A percentile compares a stretch with the other conserved stretches of the same genome.
Evolutionary conservation across 306 rosid species (phyloP).

Genomic region (Cucumis cinereus): DNA sequence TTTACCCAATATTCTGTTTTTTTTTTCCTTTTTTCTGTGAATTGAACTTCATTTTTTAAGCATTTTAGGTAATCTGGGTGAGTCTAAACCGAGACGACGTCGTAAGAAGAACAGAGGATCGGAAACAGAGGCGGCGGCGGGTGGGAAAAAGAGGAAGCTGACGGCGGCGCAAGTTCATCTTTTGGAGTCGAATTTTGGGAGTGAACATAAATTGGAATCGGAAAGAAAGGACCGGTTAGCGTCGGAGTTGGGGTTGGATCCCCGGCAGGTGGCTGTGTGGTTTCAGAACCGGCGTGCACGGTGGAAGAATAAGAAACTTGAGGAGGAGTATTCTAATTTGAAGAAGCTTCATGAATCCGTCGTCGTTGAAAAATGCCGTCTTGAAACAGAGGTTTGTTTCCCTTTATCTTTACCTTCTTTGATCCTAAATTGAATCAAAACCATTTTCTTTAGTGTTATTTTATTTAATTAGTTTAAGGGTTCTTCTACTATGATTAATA

Average conservation of each 20-base stretch:
- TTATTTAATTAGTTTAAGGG: not conserved
- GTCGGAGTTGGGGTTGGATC: slow-evolving; percentile 76
- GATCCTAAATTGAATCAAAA: not conserved
- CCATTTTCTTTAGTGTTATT: no score
- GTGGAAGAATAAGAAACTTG: slow-evolving; percentile 91
- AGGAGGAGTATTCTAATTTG: slow-evolving; percentile 60
- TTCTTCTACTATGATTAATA: not conserved
- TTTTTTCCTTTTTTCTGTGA: no score
- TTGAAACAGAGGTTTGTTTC: slow-evolving; percentile 55
- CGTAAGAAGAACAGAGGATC: slow-evolving; percentile 63
- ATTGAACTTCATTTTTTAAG: no score
- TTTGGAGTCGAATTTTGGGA: slow-evolving; percentile 52
- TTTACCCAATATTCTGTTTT: no score
- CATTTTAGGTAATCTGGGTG: slow-evolving; percentile 19
- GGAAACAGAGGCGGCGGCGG: slow-evolving; percentile 17
- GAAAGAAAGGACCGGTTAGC: slow-evolving; percentile 72
- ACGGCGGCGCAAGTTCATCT: slow-evolving; percentile 48
- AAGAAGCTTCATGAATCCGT: slow-evolving; percentile 38
- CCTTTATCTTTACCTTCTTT: not conserved
- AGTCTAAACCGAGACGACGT: slow-evolving; percentile 44
- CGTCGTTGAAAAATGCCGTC: slow-evolving; percentile 42
- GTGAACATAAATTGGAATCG: slow-evolving; percentile 72
- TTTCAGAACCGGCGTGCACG: slow-evolving; percentile 90
- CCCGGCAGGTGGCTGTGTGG: slow-evolving; percentile 93
- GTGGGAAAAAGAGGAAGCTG: slow-evolving; percentile 59